A percentile compares a stretch with the other conserved stretches of the same genome.
These are phyloP conservation scores for Boletus tomentosulus DNA, from an alignment of 768 basidiomycete species.

Conservation along the genomic window DNA sequence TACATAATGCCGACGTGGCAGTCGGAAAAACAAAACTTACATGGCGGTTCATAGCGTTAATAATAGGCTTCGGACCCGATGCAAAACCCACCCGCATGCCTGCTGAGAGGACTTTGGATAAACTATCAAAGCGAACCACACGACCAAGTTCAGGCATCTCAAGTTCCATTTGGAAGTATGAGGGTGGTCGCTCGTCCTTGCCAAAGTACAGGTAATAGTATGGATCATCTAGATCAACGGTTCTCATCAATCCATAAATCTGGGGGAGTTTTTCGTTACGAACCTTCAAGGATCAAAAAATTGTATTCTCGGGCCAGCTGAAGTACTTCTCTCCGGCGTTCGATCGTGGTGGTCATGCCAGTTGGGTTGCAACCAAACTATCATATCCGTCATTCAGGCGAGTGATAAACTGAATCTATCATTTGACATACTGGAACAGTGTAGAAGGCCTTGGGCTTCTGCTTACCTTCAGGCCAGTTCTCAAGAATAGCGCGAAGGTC, in stretches of 20 bases:
- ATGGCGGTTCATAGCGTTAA: slow-evolving; percentile 67
- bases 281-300: slow-evolving; percentile 84
- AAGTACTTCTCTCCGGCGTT: slow-evolving; percentile 69
- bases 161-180: slow-evolving; percentile 79
- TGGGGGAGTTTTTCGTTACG: background rate
- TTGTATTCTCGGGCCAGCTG: slow-evolving; percentile 68
- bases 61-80: slow-evolving; percentile 64
- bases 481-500: slow-evolving; percentile 62
- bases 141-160: slow-evolving; percentile 65
- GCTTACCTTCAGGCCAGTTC: slow-evolving; percentile 68
- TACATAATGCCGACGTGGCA: slow-evolving; percentile 7
- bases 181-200: slow-evolving; percentile 57
- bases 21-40: slow-evolving; percentile 38
- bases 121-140: slow-evolving; percentile 87
- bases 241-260: background rate
- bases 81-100: slow-evolving; percentile 81
- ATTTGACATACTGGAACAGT: slow-evolving; percentile 59
- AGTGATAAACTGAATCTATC: slow-evolving; percentile 1
- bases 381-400: background rate
- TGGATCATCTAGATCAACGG: slow-evolving; percentile 58
- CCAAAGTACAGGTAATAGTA: slow-evolving; percentile 80
- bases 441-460: slow-evolving; percentile 75
- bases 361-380: slow-evolving; percentile 87
- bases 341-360: slow-evolving; percentile 68
- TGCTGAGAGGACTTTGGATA: slow-evolving; percentile 79